phyloP scores from a whole-genome alignment of 2,329 filamentous ascomycete genomes.

The Metarhizium album region DNA sequence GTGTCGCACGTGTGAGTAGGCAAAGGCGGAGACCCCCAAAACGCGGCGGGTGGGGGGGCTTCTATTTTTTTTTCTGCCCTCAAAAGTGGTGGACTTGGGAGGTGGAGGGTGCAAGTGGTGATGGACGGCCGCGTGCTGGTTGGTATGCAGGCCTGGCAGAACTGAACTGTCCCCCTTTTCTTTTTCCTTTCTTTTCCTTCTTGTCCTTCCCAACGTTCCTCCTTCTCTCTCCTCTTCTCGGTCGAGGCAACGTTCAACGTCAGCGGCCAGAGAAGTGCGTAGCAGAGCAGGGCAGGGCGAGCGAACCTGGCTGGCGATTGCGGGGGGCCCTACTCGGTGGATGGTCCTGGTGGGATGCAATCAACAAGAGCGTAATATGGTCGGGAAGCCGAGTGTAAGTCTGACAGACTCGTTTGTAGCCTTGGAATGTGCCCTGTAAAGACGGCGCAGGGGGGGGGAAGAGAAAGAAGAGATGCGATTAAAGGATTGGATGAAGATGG shows the following conservation, averaged over 20 bases:
- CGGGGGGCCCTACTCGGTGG: not conserved
- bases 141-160: not conserved
- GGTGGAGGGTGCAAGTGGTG: not conserved
- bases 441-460: not conserved
- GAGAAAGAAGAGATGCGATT: not conserved
- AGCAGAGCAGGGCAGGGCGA: not conserved
- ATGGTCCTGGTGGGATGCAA: too few relatives aligned
- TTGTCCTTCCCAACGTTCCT: too few relatives aligned
- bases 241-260: not conserved
- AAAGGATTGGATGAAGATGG: not conserved
- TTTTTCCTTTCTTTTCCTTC: not conserved
- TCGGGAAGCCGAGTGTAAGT: too few relatives aligned
- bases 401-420: not conserved
- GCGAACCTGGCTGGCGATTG: not conserved
- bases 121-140: not conserved
- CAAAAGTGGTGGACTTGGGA: not conserved
- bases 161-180: not conserved
- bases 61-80: constrained; percentile 5
- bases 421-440: constrained; percentile 6
- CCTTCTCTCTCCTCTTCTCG: too few relatives aligned
- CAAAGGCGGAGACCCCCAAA: constrained; percentile 9
- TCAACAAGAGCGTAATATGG: too few relatives aligned
- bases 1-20: constrained; percentile 8
- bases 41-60: constrained; percentile 5
- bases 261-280: not conserved